Conservation (phyloP, 345 rosid genomes). For the Populus nigra region DNA sequence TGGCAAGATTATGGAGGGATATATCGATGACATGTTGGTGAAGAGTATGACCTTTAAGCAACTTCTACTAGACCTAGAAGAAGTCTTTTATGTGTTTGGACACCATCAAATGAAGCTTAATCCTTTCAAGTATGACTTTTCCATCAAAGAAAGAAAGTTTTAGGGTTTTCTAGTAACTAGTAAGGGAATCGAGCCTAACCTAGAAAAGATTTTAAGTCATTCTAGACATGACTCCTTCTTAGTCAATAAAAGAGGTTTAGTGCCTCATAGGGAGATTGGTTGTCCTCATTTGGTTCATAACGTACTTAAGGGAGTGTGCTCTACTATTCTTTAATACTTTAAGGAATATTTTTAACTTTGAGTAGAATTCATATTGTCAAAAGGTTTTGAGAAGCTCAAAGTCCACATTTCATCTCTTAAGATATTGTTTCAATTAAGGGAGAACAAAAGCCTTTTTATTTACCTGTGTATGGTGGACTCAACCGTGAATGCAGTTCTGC, state of each 20-base stretch:
- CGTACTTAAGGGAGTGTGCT: accelerated
- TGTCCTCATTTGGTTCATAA: neutral
- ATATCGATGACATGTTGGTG: neutral
- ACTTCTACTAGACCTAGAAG: neutral
- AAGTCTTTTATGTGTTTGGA: too few species aligned
- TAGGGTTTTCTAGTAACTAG: neutral
- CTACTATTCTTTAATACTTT: neutral
- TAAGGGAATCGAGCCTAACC: neutral
- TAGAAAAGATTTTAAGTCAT: neutral
- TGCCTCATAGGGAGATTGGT: neutral
- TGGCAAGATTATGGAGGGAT: neutral
- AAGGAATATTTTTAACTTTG: too few species aligned
- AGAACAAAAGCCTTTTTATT: neutral
- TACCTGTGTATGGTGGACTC: neutral
- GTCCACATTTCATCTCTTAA: neutral
- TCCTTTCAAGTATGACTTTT: neutral
- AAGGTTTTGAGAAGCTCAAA: neutral
- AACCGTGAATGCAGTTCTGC: neutral
- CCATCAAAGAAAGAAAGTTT: neutral
- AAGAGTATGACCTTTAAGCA: neutral
- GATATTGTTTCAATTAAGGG: neutral
- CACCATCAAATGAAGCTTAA: neutral
- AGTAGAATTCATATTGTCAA: neutral
- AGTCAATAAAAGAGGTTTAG: neutral
- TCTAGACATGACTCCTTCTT: neutral